phyloP scores from a whole-genome alignment of 1,284 basidiomycete species.

The Pseudozyma tsukubaensis region DNA sequence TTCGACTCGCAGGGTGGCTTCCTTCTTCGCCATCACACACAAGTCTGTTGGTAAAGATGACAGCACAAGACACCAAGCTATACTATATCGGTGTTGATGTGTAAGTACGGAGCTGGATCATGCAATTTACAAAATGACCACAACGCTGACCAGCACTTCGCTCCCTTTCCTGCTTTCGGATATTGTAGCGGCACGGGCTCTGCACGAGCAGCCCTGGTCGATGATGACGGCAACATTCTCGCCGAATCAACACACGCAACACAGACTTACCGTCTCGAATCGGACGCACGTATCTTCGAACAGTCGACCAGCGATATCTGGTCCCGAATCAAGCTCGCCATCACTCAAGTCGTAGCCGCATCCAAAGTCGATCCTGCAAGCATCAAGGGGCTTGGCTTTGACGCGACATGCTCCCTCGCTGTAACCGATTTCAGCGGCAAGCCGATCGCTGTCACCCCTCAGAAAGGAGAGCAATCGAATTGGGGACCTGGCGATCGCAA shows the following conservation, averaged over 20 bases:
- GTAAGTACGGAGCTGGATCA: slow-evolving; percentile 64
- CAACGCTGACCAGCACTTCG: background rate
- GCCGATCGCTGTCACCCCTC: slow-evolving; percentile 84
- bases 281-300: slow-evolving; percentile 93
- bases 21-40: background rate
- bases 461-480: slow-evolving; percentile 56
- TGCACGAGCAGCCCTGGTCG: slow-evolving; percentile 86
- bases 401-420: slow-evolving; percentile 95
- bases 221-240: slow-evolving; percentile 79
- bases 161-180: background rate
- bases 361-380: slow-evolving; percentile 75
- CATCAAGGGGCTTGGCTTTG: slow-evolving; percentile 92
- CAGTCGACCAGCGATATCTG: slow-evolving; percentile 81
- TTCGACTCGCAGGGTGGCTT: background rate
- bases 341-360: slow-evolving; percentile 77
- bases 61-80: slow-evolving; percentile 21
- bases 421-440: slow-evolving; percentile 79
- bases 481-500: slow-evolving; percentile 54
- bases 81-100: slow-evolving; percentile 76
- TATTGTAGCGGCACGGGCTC: slow-evolving; percentile 83
- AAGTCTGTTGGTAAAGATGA: slow-evolving; percentile 7
- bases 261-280: slow-evolving; percentile 83
- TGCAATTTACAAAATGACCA: background rate
- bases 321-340: slow-evolving; percentile 79
- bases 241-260: slow-evolving; percentile 83